These are phyloP conservation scores for Wallacemonas collosoma DNA, from an alignment of 208 protist genomes.

Conservation along the genomic window DNA sequence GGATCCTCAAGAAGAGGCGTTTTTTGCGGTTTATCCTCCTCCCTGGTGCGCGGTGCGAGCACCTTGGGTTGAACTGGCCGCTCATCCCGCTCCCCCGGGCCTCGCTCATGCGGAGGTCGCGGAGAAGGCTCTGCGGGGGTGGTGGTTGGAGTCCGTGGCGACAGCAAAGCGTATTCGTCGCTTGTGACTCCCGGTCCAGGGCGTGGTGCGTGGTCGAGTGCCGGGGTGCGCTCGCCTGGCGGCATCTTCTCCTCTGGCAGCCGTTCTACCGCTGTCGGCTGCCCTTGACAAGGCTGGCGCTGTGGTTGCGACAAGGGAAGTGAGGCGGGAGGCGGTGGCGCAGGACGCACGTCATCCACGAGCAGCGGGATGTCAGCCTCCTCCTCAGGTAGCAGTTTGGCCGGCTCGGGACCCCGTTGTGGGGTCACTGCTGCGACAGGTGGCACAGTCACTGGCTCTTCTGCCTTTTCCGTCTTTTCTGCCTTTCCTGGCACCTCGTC, in stretches of 20 bases:
- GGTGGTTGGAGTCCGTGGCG: not conserved
- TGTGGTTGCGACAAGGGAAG: not conserved
- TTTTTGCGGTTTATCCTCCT: too few species aligned
- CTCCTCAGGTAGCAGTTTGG: constrained; percentile 5
- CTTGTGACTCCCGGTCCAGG: not conserved
- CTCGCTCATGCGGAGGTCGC: too few species aligned
- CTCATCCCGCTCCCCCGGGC: too few species aligned
- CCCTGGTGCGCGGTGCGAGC: too few species aligned
- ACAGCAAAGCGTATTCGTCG: not conserved
- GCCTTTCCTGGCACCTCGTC: not conserved
- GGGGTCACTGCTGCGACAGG: not conserved
- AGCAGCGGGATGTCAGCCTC: constrained; percentile 4
- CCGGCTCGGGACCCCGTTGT: not conserved
- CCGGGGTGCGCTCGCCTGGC: not conserved
- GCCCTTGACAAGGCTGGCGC: not conserved
- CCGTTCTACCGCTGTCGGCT: not conserved
- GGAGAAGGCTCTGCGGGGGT: too few species aligned
- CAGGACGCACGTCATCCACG: not conserved
- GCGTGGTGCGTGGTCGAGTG: not conserved
- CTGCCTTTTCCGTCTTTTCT: not conserved
- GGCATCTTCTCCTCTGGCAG: not conserved
- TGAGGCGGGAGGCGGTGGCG: not conserved
- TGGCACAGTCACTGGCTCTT: too few species aligned
- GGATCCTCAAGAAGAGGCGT: too few species aligned
- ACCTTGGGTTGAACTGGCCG: too few species aligned